Evolutionary conservation across 2,329 filamentous ascomycete species (phyloP).

Genomic region (Penicillium brevicompactum): DNA sequence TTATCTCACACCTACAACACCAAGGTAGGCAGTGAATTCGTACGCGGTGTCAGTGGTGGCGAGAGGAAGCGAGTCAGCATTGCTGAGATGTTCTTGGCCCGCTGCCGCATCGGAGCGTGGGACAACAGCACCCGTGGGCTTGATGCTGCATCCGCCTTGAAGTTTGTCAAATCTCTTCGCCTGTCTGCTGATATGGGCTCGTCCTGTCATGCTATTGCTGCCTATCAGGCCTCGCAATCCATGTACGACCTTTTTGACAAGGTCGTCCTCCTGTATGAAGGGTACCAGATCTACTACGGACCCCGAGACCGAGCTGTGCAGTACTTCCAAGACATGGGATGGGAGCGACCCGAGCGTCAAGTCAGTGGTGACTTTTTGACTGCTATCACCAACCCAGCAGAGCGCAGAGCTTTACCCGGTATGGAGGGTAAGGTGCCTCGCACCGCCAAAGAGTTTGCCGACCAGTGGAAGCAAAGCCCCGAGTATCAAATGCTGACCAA

Average conservation of each 20-base stretch:
- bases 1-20: slow-evolving; percentile 49
- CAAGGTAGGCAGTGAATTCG: slow-evolving; percentile 52
- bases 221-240: slow-evolving; percentile 53
- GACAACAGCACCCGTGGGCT: slow-evolving; percentile 50
- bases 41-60: slow-evolving; percentile 61
- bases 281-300: slow-evolving; percentile 74
- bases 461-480: slow-evolving; percentile 54
- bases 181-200: slow-evolving; percentile 48
- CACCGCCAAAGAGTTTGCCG: slow-evolving; percentile 67
- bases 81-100: slow-evolving; percentile 51
- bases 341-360: slow-evolving; percentile 64
- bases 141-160: slow-evolving; percentile 54
- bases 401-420: slow-evolving; percentile 57
- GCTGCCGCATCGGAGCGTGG: slow-evolving; percentile 44
- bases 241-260: slow-evolving; percentile 65
- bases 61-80: slow-evolving; percentile 62
- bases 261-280: slow-evolving; percentile 69
- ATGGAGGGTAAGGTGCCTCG: slow-evolving; percentile 64
- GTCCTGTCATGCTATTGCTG: slow-evolving; percentile 51
- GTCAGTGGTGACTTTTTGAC: slow-evolving; percentile 70
- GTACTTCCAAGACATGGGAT: slow-evolving; percentile 71
- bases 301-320: slow-evolving; percentile 57
- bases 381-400: slow-evolving; percentile 63
- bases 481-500: slow-evolving; percentile 42
- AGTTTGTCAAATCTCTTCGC: slow-evolving; percentile 54